phyloP scores from a whole-genome alignment of 148 eudicot species.

The Spergularia marina region DNA sequence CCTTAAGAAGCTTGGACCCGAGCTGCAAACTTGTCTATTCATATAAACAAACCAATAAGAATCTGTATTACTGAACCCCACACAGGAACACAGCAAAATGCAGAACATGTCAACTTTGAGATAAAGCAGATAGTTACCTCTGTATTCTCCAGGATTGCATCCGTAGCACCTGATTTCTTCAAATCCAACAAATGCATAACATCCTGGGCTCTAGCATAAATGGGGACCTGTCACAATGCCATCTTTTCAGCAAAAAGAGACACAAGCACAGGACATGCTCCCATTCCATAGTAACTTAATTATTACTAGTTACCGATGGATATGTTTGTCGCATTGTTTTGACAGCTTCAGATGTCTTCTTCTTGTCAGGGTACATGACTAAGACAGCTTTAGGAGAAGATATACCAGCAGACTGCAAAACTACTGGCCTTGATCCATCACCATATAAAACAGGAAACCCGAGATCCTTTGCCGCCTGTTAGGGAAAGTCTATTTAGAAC shows the following conservation, averaged over 20 bases:
- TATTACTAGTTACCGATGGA: slow-evolving; percentile 68
- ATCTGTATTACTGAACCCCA: neutral
- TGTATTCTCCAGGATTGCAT: slow-evolving; percentile 92
- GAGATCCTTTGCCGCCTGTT: slow-evolving; percentile 76
- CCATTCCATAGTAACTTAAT: neutral
- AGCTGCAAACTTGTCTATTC: slow-evolving; percentile 94
- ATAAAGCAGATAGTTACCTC: slow-evolving; percentile 48
- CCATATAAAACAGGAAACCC: slow-evolving; percentile 95
- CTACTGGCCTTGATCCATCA: slow-evolving; percentile 89
- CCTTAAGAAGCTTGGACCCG: slow-evolving; percentile 89
- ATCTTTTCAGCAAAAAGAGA: slow-evolving; percentile 13
- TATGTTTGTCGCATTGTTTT: slow-evolving; percentile 79
- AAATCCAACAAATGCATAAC: slow-evolving; percentile 74
- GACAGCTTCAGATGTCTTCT: slow-evolving; percentile 74
- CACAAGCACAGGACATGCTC: neutral
- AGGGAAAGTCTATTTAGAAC: neutral
- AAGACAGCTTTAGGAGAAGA: slow-evolving; percentile 90
- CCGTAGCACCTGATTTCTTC: slow-evolving; percentile 92
- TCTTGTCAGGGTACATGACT: slow-evolving; percentile 79
- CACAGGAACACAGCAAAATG: neutral
- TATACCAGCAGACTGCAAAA: slow-evolving; percentile 88
- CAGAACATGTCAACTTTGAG: neutral
- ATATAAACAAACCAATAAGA: slow-evolving; percentile 10
- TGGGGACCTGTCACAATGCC: slow-evolving; percentile 54
- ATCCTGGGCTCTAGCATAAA: slow-evolving; percentile 90